Evolutionary conservation across 331 rosid genomes (phyloP), one percentile per base, ranked within the genome.

Genomic region (Pyrus hybrid): DNA sequence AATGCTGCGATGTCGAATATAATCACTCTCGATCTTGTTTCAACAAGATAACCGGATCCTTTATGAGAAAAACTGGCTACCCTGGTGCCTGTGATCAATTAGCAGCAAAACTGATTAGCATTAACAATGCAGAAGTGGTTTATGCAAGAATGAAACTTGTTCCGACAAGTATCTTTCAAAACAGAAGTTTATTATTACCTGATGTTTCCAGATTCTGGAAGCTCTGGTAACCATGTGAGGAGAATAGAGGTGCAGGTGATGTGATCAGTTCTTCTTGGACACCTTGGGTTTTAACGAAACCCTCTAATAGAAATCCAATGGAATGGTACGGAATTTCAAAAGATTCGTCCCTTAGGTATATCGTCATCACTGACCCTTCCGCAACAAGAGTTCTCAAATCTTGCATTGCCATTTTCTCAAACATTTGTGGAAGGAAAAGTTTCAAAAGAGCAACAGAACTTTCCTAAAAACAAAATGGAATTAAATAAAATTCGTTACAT

Each of bases 361-460:
- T 75, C 51, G 84, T 78, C 85, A 84, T 86, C 53, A 45, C 67
- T 23, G 97, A 93, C 81, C 91, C 83, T 86, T 90, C 91, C 33
- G 87, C 87, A 79, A 91, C 80, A 80, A 93, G 91, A 81, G 87
- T 85, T 84, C 98, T 86, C 65, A 93, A 80, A 78, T 90, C 93
- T 78, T 90, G 93, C 97, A 91, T 86, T 63, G 87, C 77, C 84
- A 86, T 78, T 84, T 90, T 90, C 84, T 85, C 98, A 81, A 90
- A 91, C 79, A 90, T 80, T 81, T 87, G 94, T 65, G 98, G 98
- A 84, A 90, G 88, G 85, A 91, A 77, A 28, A 91, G 67, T 81
- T 86, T 93, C 70, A 86, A 88, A 79, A 93, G 98, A 70, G 87
- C 76, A 74, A 93, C 87, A 72, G 88, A 84, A 87, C 97, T 91